These are phyloP conservation scores for Sutorius eximius DNA, from an alignment of 1,284 basidiomycete genomes.

Conservation along the genomic window DNA sequence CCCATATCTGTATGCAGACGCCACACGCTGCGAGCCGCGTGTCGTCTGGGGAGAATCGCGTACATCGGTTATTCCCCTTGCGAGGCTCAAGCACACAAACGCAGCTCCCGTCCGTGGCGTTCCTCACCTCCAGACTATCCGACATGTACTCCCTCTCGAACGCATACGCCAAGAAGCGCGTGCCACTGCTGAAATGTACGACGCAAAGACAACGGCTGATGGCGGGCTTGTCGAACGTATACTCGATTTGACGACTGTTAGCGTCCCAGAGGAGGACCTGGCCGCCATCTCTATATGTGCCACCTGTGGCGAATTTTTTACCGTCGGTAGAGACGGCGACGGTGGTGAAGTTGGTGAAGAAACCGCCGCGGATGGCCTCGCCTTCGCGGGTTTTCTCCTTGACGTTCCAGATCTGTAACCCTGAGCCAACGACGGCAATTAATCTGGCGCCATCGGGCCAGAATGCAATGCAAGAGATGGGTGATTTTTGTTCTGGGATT, in stretches of 20 bases:
- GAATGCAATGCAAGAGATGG: constrained; percentile 25
- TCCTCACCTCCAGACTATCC: constrained; percentile 23
- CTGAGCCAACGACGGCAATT: constrained; percentile 29
- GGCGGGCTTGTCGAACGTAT: constrained; percentile 26
- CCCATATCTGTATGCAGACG: constrained; percentile 28
- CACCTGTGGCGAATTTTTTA: constrained; percentile 27
- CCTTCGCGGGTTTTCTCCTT: constrained; percentile 22
- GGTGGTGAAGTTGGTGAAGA: constrained; percentile 30
- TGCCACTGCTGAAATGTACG: constrained; percentile 25
- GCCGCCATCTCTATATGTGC: constrained; percentile 27
- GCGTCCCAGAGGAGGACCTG: constrained; percentile 28
- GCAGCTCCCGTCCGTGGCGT: constrained; percentile 10
- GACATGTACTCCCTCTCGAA: constrained; percentile 31
- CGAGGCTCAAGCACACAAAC: constrained; percentile 25
- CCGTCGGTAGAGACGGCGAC: constrained; percentile 27
- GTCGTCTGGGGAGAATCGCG: constrained; percentile 30
- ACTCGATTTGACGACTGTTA: constrained; percentile 23
- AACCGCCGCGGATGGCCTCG: constrained; percentile 23
- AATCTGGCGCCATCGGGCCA: constrained; percentile 30
- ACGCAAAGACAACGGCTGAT: constrained; percentile 25
- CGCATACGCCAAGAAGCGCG: constrained; percentile 22
- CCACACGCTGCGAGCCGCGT: constrained; percentile 26
- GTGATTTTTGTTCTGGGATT: constrained; percentile 21
- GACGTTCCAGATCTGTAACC: constrained; percentile 29
- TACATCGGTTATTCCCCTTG: constrained; percentile 28